Evolutionary conservation across 1,284 basidiomycete species (phyloP), one percentile per base, ranked within the genome.

Genomic region (Melampsora larici-populina): DNA sequence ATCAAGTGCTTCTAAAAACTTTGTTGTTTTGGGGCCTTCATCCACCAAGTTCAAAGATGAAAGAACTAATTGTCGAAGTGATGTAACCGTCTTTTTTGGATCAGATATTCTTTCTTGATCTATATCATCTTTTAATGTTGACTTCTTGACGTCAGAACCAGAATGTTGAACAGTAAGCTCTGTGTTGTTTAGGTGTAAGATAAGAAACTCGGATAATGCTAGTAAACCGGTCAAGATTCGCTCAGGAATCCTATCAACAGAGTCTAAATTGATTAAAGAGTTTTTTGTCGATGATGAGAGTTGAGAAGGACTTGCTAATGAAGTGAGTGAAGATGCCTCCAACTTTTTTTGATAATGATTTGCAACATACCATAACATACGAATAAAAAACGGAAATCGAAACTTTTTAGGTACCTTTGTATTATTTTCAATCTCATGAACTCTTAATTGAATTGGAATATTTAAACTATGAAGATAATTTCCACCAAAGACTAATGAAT

Each of bases 321-420:
- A 17, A 33, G 31, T 36, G 36, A 15, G 7, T 18, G 40, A 36
- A 21, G 24, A 29, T 2, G 17, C 21, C n/a, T 74, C 63, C 13
- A 73, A 69, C 2, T 40, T 46, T 46, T 67, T 29, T 63, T 80
- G 81, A 49, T 81, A 79, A 69, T 74, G 70, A n/a, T 67, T n/a
- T n/a, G 81, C 84, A 18, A 85, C 84, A 69, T 82, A 83, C 84
- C 84, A 85, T 11, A 81, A 80, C 29, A 85, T 81, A 2, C 81
- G 81, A 76, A 83, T 81, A 63, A 85, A 84, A 71, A 84, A 83
- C 11, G 96, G 96, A 82, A 95, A 99, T 58, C 94, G 88, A 84
- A 97, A 97, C 83, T 94, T 94, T 84, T 92, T 93, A 0, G 96
- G 94, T 0, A 98, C 96, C 78, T 92, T 91, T 1, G 95, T 98